Percentiles rank a stretch among this genome's conserved stretches.
Evolutionary conservation across 176 grass and related monocot genomes (phyloP).

Genomic region (Urochloa ruziziensis): DNA sequence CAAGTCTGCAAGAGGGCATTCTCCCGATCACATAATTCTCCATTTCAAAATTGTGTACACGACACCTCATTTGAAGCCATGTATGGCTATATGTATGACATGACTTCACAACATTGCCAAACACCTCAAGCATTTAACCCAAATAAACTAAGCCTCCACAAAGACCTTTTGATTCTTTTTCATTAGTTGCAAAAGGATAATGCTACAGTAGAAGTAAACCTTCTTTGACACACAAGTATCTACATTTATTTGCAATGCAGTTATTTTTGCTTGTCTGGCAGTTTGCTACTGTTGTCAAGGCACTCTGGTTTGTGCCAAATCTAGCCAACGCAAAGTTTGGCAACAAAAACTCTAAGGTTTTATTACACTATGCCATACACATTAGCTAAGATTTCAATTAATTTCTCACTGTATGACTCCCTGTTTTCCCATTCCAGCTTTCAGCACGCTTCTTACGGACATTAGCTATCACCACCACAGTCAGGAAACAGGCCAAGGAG

Average conservation of each 20-base stretch:
- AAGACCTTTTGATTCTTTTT: neutral
- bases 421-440: neutral
- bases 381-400: neutral
- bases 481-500: neutral
- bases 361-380: neutral
- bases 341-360: neutral
- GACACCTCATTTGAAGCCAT: neutral
- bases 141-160: neutral
- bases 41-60: neutral
- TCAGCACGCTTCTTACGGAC: neutral
- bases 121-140: neutral
- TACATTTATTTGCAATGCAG: neutral
- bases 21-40: neutral
- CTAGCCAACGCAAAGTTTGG: neutral
- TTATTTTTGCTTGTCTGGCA: neutral
- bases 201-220: neutral
- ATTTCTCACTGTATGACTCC: neutral
- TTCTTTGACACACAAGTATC: neutral
- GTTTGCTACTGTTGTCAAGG: neutral
- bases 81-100: neutral
- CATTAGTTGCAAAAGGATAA: neutral
- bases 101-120: neutral
- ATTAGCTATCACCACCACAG: neutral
- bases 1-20: neutral
- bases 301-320: neutral